Base-by-base conservation (phyloP, 495 filamentous ascomycete species). In the Chaetomium fimeti region DNA sequence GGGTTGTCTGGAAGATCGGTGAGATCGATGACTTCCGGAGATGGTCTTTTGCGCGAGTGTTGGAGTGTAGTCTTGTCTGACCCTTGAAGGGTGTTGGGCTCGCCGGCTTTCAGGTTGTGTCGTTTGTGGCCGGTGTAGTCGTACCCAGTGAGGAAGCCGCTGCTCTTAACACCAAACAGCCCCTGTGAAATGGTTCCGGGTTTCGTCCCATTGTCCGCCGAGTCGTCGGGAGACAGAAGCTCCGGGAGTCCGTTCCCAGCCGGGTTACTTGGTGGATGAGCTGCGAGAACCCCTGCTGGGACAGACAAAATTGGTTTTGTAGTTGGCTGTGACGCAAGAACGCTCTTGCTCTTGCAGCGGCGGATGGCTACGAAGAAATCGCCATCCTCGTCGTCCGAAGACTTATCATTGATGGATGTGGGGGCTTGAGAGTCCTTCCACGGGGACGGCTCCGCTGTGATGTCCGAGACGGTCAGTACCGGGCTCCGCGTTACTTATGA, bases 21-120 rank as follows among this genome's bases (percentile, higher is more conserved):
- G 45, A 60, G 58, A 45, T 60, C 58, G 32, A 60, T 51, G 20
- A 60, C 29, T 28, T 52, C 58, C 5, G 47, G 25, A n/a, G 5
- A 12, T 1, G 45, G 29, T 9, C 20, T 1, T 40, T 60, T 60
- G 58, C 57, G 57, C 53, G 55, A 27, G 55, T 42, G 36, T 57
- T 27, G 18, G 36, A 20, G 20, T 27, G 40, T 18, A 43, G 27
- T 24, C 1, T 11, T 24, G 11, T 45, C 7, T 6, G 22, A 3
- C 48, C 4, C 8, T 25, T 51, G 24, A 9, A 22, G 48, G 22
- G 24, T 11, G 8, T 27, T 27, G 7, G 9, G 20, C 32, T 36
- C 32, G 48, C 3, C n/a, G 6, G 18, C 43, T 12, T 43, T n/a
- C 3, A n/a, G 28, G 4, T 51, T 12, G 13, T 16, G 20, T 42